Percentiles rank a stretch among this genome's conserved stretches.
Conservation (phyloP, 2,329 filamentous ascomycete species). For the Penicillium sp. region DNA sequence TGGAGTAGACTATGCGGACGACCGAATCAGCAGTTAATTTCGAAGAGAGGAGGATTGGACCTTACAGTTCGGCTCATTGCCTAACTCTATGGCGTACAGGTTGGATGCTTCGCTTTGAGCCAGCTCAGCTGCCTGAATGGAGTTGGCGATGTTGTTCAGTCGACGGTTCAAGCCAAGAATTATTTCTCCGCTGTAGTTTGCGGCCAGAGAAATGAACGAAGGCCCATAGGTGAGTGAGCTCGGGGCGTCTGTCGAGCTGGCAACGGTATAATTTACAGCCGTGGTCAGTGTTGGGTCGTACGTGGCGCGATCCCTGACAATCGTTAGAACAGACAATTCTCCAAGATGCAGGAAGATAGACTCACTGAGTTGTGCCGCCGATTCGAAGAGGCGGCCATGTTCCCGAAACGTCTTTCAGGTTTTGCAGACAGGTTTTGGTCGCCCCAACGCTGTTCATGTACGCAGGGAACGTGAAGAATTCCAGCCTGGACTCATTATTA, state of each 20-base stretch:
- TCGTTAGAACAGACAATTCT: not conserved
- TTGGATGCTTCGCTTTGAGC: conserved; percentile 52
- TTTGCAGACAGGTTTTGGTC: conserved; percentile 55
- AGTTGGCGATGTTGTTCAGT: conserved; percentile 57
- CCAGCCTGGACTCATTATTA: conserved; percentile 31
- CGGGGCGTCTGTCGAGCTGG: conserved; percentile 52
- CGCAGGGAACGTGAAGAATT: conserved; percentile 60
- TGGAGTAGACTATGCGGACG: conserved; percentile 23
- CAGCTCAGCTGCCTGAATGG: conserved; percentile 53
- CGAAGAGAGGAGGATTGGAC: not conserved
- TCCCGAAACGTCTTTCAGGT: conserved; percentile 54
- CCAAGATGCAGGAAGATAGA: not conserved
- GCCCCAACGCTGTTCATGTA: conserved; percentile 57
- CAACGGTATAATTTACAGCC: conserved; percentile 56
- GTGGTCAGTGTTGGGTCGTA: conserved; percentile 51
- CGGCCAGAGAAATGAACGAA: conserved; percentile 55
- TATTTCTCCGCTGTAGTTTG: conserved; percentile 52
- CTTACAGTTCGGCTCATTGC: conserved; percentile 61
- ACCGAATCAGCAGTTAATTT: not conserved
- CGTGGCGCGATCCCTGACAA: conserved; percentile 51
- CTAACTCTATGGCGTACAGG: conserved; percentile 57
- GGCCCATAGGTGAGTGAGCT: conserved; percentile 55
- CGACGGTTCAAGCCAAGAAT: conserved; percentile 57
- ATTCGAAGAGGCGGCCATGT: conserved; percentile 58
- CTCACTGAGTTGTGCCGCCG: conserved; percentile 59